Evolutionary conservation across 208 protist species (phyloP).

Genomic region (Crithidia expoeki): DNA sequence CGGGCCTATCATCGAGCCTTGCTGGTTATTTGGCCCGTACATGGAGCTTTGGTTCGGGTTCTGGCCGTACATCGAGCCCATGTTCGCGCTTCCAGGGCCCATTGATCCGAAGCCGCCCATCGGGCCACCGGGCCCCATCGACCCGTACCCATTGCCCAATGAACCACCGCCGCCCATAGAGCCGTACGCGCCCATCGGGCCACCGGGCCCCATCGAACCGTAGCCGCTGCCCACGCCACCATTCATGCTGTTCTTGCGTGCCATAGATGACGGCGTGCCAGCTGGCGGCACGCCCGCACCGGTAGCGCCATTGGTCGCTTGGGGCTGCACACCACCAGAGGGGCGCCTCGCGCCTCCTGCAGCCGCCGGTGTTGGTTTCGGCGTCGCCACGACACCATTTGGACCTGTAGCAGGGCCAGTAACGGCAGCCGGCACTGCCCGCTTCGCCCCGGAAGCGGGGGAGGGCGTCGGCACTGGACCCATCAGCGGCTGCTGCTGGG

Average conservation of each 20-base stretch:
- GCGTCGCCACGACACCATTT: conserved; percentile 5
- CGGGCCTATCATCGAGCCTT: background rate
- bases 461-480: background rate
- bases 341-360: conserved; percentile 7
- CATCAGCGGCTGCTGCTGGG: conserved; percentile 2
- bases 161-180: conserved; percentile 25
- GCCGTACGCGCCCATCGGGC: conserved; percentile 1
- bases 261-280: conserved; percentile 14
- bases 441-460: background rate
- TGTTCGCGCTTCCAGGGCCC: conserved; percentile 5
- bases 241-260: conserved; percentile 34
- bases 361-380: conserved; percentile 7
- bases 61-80: conserved; percentile 29
- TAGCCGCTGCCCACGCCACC: conserved; percentile 18
- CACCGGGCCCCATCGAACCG: conserved; percentile 2
- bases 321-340: background rate
- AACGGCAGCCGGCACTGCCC: background rate
- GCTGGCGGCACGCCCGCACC: background rate
- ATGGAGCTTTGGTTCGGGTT: conserved; percentile 23
- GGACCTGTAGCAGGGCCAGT: too few species aligned
- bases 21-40: conserved; percentile 25
- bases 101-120: conserved; percentile 24
- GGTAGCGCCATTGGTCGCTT: background rate
- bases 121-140: conserved; percentile 14
- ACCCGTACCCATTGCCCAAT: too few species aligned